Conservation (phyloP, 2,329 filamentous ascomycete genomes). For the Fusarium paranaense region DNA sequence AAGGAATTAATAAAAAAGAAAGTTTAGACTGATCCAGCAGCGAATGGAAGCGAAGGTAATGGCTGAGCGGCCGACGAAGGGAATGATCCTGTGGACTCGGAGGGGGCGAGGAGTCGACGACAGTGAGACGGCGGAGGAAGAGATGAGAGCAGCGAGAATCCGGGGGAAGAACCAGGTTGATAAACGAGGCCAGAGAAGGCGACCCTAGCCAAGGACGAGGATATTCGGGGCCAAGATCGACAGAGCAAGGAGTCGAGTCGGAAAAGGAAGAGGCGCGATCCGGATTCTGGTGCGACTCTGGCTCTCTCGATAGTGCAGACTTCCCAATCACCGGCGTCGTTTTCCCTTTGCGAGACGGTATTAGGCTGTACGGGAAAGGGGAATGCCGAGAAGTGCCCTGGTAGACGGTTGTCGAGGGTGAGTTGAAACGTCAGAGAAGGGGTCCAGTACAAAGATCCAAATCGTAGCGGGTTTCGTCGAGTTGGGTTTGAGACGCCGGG, state of each 20-base stretch:
- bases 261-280: slow-evolving; percentile 28
- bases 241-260: slow-evolving; percentile 1
- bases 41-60: slow-evolving; percentile 41
- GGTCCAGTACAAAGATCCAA: not conserved
- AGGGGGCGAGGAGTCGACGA: slow-evolving; percentile 24
- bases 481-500: slow-evolving; percentile 40
- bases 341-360: slow-evolving; percentile 5
- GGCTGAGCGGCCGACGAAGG: slow-evolving; percentile 27
- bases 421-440: slow-evolving; percentile 43
- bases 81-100: slow-evolving; percentile 22
- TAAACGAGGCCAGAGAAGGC: slow-evolving; percentile 29
- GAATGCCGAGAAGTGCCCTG: slow-evolving; percentile 29
- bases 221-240: not conserved
- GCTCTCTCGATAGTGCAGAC: slow-evolving; percentile 13
- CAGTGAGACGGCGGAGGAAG: slow-evolving; percentile 38
- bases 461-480: slow-evolving; percentile 23
- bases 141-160: slow-evolving; percentile 26
- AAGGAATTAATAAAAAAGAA: slow-evolving; percentile 45
- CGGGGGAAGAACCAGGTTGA: slow-evolving; percentile 30
- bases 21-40: slow-evolving; percentile 72
- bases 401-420: slow-evolving; percentile 18
- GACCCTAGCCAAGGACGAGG: not conserved
- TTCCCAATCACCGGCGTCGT: slow-evolving; percentile 4
- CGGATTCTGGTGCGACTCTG: slow-evolving; percentile 29
- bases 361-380: slow-evolving; percentile 26